Evolutionary conservation across 257 asterid genomes (phyloP).

Genomic region (Solanum rostratum): DNA sequence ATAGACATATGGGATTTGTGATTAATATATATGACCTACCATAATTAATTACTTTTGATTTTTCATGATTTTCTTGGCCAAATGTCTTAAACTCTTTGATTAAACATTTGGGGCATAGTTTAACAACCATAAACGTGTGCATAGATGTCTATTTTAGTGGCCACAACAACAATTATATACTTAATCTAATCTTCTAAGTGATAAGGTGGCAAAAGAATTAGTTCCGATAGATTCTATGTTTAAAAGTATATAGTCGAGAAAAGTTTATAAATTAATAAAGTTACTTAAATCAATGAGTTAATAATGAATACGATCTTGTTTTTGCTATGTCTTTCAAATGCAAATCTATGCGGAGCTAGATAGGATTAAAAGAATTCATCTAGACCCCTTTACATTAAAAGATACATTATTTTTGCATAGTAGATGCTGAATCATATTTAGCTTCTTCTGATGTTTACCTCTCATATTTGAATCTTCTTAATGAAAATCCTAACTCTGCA

Average conservation of each 20-base stretch:
- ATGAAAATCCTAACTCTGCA: no score
- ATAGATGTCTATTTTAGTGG: background rate
- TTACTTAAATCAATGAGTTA: background rate
- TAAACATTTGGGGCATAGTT: background rate
- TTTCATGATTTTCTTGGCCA: background rate
- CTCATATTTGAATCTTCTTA: no score
- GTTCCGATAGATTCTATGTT: background rate
- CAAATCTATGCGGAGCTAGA: background rate
- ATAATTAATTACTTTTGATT: background rate
- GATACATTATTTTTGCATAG: no score
- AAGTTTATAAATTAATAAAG: background rate
- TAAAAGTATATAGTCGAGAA: background rate
- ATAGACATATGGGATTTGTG: background rate
- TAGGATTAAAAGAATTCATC: no score
- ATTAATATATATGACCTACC: background rate
- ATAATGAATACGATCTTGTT: background rate
- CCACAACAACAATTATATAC: no score
- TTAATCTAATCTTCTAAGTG: background rate
- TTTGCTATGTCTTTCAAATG: background rate
- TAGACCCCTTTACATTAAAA: no score
- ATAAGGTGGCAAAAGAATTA: background rate
- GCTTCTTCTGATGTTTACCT: no score
- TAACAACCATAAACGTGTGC: background rate
- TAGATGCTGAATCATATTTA: no score
- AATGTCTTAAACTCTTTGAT: background rate